Conservation (phyloP, 2,329 filamentous ascomycete genomes). For the Fusarium liriodendri region DNA sequence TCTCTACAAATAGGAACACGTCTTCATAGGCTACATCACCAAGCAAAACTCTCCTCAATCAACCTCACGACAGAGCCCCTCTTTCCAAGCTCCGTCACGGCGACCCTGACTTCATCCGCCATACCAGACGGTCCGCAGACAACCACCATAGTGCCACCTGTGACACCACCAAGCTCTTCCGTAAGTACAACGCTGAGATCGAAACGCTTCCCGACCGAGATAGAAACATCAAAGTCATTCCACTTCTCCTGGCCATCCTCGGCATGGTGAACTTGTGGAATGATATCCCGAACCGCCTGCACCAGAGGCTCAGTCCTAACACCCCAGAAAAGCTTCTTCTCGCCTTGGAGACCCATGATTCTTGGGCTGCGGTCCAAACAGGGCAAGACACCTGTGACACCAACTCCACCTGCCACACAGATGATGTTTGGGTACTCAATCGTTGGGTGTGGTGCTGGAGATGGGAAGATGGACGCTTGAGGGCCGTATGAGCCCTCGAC, state of each 20-base stretch:
- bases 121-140: slow-evolving; percentile 4
- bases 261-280: neutral
- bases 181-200: neutral
- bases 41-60: slow-evolving; percentile 4
- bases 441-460: neutral
- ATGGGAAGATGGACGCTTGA: neutral
- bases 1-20: slow-evolving; percentile 47
- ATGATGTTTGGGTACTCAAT: neutral
- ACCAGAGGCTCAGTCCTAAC: neutral
- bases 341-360: neutral
- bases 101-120: slow-evolving; percentile 1
- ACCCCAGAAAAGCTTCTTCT: neutral
- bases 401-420: neutral
- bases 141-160: slow-evolving; percentile 1
- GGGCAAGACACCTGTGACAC: neutral
- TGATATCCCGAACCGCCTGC: neutral
- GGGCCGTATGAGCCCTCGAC: neutral
- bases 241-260: neutral
- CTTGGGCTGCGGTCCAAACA: neutral
- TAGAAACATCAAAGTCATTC: neutral
- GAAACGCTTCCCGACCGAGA: neutral
- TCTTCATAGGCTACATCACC: neutral
- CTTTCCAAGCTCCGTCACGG: neutral
- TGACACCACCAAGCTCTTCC: neutral
- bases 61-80: neutral